Base-by-base conservation (phyloP, 1,139 yeast genomes). In the Suhomyces yuchorum region DNA sequence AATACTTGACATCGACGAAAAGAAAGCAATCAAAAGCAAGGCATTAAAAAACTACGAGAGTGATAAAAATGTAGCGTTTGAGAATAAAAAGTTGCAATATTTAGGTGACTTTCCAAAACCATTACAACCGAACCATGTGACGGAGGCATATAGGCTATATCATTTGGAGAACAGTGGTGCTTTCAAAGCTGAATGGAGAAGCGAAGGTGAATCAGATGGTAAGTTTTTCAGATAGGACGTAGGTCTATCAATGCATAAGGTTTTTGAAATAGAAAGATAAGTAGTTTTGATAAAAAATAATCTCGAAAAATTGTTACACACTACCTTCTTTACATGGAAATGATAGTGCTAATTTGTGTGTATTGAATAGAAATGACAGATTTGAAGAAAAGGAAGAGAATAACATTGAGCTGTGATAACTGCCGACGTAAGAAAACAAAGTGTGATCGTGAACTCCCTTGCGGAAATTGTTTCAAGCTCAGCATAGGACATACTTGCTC, bases 81-180 rank as follows among this genome's bases (percentile, higher is more conserved):
- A 65, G 14, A 69, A 65, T 51, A 58, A 55, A 22, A 61, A 59
- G 22, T 61, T 75, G 46, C 59, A 56, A 22, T 75, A 65, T 50
- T 62, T 60, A 39, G 80, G 79, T 24, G 84, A 81, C 51, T 67
- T 66, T 15, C 67, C 72, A 42, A 75, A 77, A 37, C 96, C 96
- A 0, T 66, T 92, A 39, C 75, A 81, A 39, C 96, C 97, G 0
- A 91, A 87, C 55, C 96, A 92, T 62, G 76, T 92, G 37, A 71
- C 96, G 40, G 96, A 90, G 59, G 97, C 97, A 1, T 88, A 96
- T 91, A 71, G 96, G 54, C 63, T 87, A 45, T 85, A 83, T 57
- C 80, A 81, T 53, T 55, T 75, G 40, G 96, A 90, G 57, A 81
- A 78, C 47, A 84, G 87, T n/a, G 81, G 87, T 2, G 81, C 85